phyloP scores from a whole-genome alignment of 73 alveolate genomes.

The Effrenium voratum region DNA sequence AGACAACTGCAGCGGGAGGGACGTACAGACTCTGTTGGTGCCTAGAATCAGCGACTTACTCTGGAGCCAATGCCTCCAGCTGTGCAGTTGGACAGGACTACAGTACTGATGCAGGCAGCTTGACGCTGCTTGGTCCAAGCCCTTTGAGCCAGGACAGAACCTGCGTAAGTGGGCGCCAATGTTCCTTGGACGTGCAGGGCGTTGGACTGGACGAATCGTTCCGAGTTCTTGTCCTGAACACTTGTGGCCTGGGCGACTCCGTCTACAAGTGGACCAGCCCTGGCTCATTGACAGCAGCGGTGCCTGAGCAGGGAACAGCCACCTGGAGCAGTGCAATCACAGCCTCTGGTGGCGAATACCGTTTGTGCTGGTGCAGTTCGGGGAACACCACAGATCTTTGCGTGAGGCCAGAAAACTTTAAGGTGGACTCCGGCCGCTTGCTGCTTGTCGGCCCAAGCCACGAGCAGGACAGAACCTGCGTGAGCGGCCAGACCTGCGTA shows the following conservation, averaged over 20 bases:
- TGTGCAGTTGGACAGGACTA: background rate
- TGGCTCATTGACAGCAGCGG: too few relatives aligned
- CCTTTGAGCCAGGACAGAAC: background rate
- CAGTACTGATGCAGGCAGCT: background rate
- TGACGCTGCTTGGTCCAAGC: background rate
- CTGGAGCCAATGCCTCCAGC: background rate
- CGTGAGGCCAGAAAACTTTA: background rate
- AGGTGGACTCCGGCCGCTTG: slow-evolving; percentile 24
- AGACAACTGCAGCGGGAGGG: background rate
- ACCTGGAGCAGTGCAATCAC: slow-evolving; percentile 16
- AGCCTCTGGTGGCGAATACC: slow-evolving; percentile 23
- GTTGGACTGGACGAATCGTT: background rate
- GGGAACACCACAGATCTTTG: background rate
- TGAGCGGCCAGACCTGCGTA: background rate
- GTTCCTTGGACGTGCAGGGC: background rate
- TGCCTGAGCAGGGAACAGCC: background rate
- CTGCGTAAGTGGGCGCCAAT: background rate
- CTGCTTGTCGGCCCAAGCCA: background rate
- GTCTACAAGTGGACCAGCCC: background rate
- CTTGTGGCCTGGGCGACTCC: background rate
- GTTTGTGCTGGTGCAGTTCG: slow-evolving; percentile 51
- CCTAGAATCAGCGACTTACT: background rate
- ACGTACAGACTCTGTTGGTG: slow-evolving; percentile 14
- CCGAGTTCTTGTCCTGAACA: background rate
- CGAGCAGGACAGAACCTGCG: slow-evolving; percentile 18